phyloP scores from a whole-genome alignment of 208 protist genomes.

The Trypanosomatidae sp. region DNA sequence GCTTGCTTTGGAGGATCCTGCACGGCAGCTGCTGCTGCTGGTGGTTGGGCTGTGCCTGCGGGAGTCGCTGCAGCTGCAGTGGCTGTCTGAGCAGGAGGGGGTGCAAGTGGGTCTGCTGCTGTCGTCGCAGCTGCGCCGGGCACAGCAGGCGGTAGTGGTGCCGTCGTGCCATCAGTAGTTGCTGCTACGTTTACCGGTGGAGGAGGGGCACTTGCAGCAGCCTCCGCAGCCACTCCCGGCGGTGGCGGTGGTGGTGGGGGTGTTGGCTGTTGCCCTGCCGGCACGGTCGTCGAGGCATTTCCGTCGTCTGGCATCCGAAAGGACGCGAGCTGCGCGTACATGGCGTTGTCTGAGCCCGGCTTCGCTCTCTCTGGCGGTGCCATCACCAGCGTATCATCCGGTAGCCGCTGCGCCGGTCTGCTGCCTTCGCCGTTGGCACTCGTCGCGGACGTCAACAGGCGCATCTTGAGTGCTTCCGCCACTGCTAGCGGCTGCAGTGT shows the following conservation, averaged over 20 bases:
- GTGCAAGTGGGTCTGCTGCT: not conserved
- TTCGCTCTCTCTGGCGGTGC: not conserved
- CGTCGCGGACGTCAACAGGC: slow-evolving; percentile 1
- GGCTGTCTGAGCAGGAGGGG: not conserved
- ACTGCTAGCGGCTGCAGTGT: not conserved
- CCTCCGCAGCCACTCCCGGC: no score
- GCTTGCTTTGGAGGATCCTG: no score
- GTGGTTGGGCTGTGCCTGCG: no score
- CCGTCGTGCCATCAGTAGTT: not conserved
- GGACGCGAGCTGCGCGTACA: slow-evolving; percentile 8
- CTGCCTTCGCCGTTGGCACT: not conserved
- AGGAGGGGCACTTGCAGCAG: no score
- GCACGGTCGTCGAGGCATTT: not conserved
- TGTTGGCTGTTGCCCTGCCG: not conserved
- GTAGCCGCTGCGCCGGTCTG: no score
- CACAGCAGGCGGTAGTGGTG: not conserved
- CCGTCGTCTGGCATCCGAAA: slow-evolving; percentile 4
- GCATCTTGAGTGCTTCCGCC: not conserved
- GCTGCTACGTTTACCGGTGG: no score
- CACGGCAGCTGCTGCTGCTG: no score
- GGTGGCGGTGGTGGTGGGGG: not conserved
- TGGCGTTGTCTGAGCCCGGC: slow-evolving; percentile 4
- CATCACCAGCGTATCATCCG: slow-evolving; percentile 16
- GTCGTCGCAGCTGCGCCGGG: not conserved
- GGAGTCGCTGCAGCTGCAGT: no score